A percentile compares a stretch with the other conserved stretches of the same genome.
Evolutionary conservation across 2,329 filamentous ascomycete genomes (phyloP).

Genomic region (Beauveria caledonica): DNA sequence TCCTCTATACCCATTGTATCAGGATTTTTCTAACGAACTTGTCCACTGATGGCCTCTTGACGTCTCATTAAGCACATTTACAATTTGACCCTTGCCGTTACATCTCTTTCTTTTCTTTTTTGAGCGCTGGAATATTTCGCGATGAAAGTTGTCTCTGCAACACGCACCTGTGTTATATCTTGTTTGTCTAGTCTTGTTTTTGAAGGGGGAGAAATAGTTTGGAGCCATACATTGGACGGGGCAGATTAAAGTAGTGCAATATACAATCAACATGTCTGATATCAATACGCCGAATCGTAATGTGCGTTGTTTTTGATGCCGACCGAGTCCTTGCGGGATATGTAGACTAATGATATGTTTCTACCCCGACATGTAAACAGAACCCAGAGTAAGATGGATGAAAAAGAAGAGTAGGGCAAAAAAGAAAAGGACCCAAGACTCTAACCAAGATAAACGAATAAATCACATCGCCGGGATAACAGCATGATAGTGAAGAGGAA

Average conservation of each 20-base stretch:
- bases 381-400: no score
- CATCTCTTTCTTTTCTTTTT: neutral
- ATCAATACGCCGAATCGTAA: neutral
- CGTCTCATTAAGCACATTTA: neutral
- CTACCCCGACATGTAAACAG: no score
- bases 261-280: neutral
- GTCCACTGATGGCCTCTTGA: neutral
- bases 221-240: neutral
- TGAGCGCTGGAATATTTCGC: neutral
- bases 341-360: no score
- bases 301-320: neutral
- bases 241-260: neutral
- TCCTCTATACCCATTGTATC: slow-evolving; percentile 10
- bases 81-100: neutral
- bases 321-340: neutral
- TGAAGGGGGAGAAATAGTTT: neutral
- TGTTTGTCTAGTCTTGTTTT: neutral
- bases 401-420: no score
- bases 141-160: neutral
- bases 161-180: neutral
- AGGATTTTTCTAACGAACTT: neutral
- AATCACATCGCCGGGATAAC: no score
- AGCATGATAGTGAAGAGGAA: no score
- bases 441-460: no score
- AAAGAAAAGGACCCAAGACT: no score